Evolutionary conservation across 768 basidiomycete genomes (phyloP).

Genomic region (Gloeopeniophorella convolvens): DNA sequence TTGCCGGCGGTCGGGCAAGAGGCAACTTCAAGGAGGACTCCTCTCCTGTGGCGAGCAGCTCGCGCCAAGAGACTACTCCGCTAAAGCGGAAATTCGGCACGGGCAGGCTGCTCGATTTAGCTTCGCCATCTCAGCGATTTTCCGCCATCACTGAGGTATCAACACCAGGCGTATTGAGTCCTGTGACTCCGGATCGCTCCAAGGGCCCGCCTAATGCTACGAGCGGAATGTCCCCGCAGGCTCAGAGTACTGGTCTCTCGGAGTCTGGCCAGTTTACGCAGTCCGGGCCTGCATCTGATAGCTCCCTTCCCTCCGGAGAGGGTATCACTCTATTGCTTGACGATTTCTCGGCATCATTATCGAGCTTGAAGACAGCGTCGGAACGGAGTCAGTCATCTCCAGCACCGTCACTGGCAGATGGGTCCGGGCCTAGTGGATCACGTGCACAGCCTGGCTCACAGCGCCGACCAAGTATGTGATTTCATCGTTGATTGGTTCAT

Average conservation of each 20-base stretch:
- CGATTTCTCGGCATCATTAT: background rate
- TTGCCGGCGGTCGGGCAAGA: background rate
- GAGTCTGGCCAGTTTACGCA: background rate
- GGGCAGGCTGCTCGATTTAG: background rate
- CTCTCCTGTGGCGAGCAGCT: background rate
- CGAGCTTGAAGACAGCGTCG: background rate
- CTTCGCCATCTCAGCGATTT: background rate
- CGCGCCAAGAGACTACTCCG: background rate
- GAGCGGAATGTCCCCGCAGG: background rate
- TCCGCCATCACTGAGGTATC: conserved; percentile 4
- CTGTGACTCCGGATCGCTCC: conserved; percentile 9
- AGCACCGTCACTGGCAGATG: background rate
- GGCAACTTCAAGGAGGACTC: background rate
- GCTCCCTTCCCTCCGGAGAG: conserved; percentile 1
- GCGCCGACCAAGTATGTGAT: background rate
- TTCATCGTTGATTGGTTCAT: background rate
- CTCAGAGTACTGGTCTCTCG: background rate
- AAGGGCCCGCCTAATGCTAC: conserved; percentile 10
- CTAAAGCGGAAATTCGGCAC: background rate
- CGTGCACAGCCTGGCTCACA: background rate
- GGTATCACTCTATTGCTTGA: conserved; percentile 9
- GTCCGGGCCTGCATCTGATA: background rate
- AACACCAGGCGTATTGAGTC: background rate
- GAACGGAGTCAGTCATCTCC: background rate
- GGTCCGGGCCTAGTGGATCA: background rate